These are phyloP conservation scores for Veloporphyrellus conicus DNA, from an alignment of 1,284 basidiomycete species.

Conservation along the genomic window DNA sequence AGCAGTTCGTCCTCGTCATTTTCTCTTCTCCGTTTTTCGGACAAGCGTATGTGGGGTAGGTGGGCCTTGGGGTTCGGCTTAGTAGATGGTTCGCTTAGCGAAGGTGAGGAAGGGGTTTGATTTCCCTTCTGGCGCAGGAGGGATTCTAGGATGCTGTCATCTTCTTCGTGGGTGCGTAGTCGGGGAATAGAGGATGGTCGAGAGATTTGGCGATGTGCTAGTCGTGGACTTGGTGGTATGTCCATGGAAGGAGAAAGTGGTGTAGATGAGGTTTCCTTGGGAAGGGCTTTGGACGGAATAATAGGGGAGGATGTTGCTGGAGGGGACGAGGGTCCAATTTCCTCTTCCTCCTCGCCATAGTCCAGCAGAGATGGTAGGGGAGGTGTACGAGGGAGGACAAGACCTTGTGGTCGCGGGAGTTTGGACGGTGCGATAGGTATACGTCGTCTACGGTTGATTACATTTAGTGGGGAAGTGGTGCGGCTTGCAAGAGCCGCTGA, in stretches of 20 bases:
- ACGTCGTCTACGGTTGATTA: slow-evolving; percentile 59
- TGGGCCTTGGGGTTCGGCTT: slow-evolving; percentile 38
- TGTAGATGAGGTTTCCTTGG: slow-evolving; percentile 13
- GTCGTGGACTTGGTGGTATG: slow-evolving; percentile 38
- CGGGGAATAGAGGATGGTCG: slow-evolving; percentile 38
- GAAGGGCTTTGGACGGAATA: slow-evolving; percentile 8
- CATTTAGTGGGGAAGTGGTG: slow-evolving; percentile 35
- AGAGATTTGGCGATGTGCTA: slow-evolving; percentile 41
- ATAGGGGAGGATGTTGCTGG: slow-evolving; percentile 14
- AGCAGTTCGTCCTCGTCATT: slow-evolving; percentile 68
- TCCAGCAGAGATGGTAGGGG: slow-evolving; percentile 61
- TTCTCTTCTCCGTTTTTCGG: slow-evolving; percentile 70
- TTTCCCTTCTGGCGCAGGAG: slow-evolving; percentile 44
- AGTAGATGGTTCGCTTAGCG: slow-evolving; percentile 30
- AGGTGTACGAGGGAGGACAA: slow-evolving; percentile 42
- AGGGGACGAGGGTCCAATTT: slow-evolving; percentile 18
- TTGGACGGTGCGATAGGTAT: slow-evolving; percentile 37
- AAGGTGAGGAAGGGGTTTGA: slow-evolving; percentile 41
- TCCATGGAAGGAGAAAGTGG: slow-evolving; percentile 29
- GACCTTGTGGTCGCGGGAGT: slow-evolving; percentile 38
- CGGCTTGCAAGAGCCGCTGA: slow-evolving; percentile 35
- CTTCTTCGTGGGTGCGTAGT: slow-evolving; percentile 37
- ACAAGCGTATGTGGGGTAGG: slow-evolving; percentile 42
- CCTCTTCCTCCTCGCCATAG: slow-evolving; percentile 61
- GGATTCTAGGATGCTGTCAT: slow-evolving; percentile 53